These are phyloP conservation scores for Pyronema domesticum DNA, from an alignment of 495 filamentous ascomycete genomes.

Conservation along the genomic window DNA sequence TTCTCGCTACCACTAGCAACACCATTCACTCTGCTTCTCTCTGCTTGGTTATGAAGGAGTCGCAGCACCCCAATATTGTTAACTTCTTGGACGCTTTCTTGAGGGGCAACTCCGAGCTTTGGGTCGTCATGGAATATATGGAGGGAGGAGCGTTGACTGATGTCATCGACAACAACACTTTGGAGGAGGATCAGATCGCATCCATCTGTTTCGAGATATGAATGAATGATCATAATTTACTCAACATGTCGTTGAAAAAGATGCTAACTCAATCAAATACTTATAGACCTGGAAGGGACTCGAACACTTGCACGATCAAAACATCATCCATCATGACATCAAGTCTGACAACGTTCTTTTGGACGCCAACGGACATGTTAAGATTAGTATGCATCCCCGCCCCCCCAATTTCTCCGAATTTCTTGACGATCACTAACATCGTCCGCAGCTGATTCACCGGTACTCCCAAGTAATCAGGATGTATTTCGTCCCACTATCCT, in stretches of 20 bases:
- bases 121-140: conserved; percentile 99
- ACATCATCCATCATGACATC: conserved; percentile 97
- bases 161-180: conserved; percentile 93
- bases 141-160: conserved; percentile 94
- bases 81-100: conserved; percentile 97
- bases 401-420: neutral
- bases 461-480: too few species aligned
- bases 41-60: conserved; percentile 92
- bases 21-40: too few species aligned
- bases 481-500: too few species aligned
- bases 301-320: conserved; percentile 80
- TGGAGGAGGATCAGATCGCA: conserved; percentile 90
- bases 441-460: conserved; percentile 70
- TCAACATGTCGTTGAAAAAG: too few species aligned
- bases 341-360: conserved; percentile 96
- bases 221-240: conserved; percentile 4
- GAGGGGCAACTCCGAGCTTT: conserved; percentile 82
- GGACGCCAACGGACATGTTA: conserved; percentile 83
- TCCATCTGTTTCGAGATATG: conserved; percentile 88
- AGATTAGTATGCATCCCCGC: conserved; percentile 59
- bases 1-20: too few species aligned
- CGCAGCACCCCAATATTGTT: conserved; percentile 81
- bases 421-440: conserved; percentile 21
- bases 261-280: neutral
- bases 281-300: conserved; percentile 81